phyloP scores from a whole-genome alignment of 2,329 filamentous ascomycete species.

The Aureobasidium sp. region DNA sequence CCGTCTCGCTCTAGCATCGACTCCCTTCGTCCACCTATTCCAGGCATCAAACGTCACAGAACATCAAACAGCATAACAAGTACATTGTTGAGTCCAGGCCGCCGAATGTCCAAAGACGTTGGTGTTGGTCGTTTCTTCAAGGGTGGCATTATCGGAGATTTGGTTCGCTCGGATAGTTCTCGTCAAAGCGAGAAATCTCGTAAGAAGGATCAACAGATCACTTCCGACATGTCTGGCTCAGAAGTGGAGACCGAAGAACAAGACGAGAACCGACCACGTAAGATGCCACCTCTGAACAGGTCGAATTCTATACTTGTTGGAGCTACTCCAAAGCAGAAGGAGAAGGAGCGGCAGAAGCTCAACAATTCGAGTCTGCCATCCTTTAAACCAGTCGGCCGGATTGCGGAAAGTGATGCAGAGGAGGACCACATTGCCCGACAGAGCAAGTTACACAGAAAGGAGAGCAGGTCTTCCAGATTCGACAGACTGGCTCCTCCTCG shows the following conservation, averaged over 20 bases:
- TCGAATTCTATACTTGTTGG: conserved; percentile 21
- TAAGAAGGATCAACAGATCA: conserved; percentile 45
- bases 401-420: conserved; percentile 25
- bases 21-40: conserved; percentile 30
- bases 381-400: conserved; percentile 41
- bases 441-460: conserved; percentile 32
- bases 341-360: conserved; percentile 36
- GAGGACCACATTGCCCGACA: conserved; percentile 39
- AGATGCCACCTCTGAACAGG: conserved; percentile 20
- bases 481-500: conserved; percentile 42
- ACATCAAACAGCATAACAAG: conserved; percentile 44
- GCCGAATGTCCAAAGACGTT: conserved; percentile 32
- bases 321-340: conserved; percentile 20
- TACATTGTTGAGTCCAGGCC: conserved; percentile 6
- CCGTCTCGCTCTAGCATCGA: conserved; percentile 27
- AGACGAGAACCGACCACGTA: conserved; percentile 27
- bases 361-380: conserved; percentile 42
- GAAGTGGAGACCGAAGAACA: conserved; percentile 44
- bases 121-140: conserved; percentile 68
- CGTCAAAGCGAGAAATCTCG: conserved; percentile 56
- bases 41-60: conserved; percentile 23
- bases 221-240: conserved; percentile 10
- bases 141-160: conserved; percentile 64
- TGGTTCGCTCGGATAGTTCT: conserved; percentile 59
- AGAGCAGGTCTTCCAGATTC: conserved; percentile 37